Percentiles rank a stretch among this genome's conserved stretches.
phyloP scores from a whole-genome alignment of 768 basidiomycete species.

The Boletus subparvulus region DNA sequence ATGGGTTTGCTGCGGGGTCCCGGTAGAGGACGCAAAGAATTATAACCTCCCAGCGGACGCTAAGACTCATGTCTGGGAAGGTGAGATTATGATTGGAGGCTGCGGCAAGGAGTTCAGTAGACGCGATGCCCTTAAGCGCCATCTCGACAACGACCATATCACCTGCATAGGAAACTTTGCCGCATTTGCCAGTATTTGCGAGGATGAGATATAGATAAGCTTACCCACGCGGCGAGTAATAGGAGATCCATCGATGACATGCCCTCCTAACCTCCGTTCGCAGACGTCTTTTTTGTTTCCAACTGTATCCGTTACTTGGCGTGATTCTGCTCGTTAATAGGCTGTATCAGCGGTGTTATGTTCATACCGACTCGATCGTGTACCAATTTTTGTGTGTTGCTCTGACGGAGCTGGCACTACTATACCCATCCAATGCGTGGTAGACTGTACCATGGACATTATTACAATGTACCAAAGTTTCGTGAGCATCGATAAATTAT shows the following conservation, averaged over 20 bases:
- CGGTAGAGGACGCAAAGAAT: slow-evolving; percentile 23
- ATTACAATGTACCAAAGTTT: not conserved
- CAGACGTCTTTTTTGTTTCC: slow-evolving; percentile 9
- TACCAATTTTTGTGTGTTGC: slow-evolving; percentile 6
- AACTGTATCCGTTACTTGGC: slow-evolving; percentile 6
- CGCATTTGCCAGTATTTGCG: slow-evolving; percentile 26
- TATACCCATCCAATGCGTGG: slow-evolving; percentile 15
- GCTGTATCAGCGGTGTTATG: slow-evolving; percentile 8
- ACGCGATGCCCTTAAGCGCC: slow-evolving; percentile 42
- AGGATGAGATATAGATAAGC: slow-evolving; percentile 22
- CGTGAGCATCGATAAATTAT: not conserved
- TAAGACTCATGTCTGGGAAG: slow-evolving; percentile 28
- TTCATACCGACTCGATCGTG: slow-evolving; percentile 10
- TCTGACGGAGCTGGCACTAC: not conserved
- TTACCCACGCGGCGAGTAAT: slow-evolving; percentile 6
- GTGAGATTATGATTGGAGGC: slow-evolving; percentile 36
- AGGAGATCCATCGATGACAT: not conserved
- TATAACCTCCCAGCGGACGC: slow-evolving; percentile 24
- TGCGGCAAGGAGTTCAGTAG: slow-evolving; percentile 39
- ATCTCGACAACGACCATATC: slow-evolving; percentile 38
- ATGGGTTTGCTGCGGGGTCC: slow-evolving; percentile 41
- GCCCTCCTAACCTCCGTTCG: not conserved
- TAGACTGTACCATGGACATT: slow-evolving; percentile 13
- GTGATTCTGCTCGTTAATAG: not conserved
- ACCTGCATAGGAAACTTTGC: slow-evolving; percentile 34